These are phyloP conservation scores for Hysterium pulicare DNA, from an alignment of 2,329 filamentous ascomycete genomes.

Conservation along the genomic window DNA sequence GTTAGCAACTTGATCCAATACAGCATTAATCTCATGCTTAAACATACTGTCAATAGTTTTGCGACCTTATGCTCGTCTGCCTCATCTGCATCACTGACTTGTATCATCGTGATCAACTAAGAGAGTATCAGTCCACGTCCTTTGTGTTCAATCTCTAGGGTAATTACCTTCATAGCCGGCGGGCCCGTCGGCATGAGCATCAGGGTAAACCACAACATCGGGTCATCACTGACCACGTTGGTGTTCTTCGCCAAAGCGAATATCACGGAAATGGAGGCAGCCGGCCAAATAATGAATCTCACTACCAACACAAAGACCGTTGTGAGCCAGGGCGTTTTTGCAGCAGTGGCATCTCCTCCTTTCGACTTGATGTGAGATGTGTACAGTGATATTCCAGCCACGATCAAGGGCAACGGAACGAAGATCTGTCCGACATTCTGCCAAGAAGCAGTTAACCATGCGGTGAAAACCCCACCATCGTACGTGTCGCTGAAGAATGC, in stretches of 20 bases:
- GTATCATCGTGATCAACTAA: slow-evolving; percentile 52
- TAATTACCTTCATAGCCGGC: slow-evolving; percentile 52
- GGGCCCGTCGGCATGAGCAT: slow-evolving; percentile 58
- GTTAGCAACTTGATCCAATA: not conserved
- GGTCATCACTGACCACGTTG: slow-evolving; percentile 51
- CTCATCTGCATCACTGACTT: slow-evolving; percentile 41
- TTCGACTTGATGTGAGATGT: slow-evolving; percentile 20
- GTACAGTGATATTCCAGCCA: slow-evolving; percentile 27
- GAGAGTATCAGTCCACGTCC: too few species aligned
- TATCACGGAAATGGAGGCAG: slow-evolving; percentile 47
- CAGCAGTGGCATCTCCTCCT: not conserved
- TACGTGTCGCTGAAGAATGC: slow-evolving; percentile 25
- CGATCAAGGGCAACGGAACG: slow-evolving; percentile 26
- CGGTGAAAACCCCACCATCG: slow-evolving; percentile 26
- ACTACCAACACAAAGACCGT: slow-evolving; percentile 23
- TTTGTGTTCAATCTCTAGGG: too few species aligned
- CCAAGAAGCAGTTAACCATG: slow-evolving; percentile 28
- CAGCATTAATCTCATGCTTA: too few species aligned
- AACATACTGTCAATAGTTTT: slow-evolving; percentile 46
- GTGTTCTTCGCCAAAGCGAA: slow-evolving; percentile 54
- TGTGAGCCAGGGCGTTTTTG: slow-evolving; percentile 13
- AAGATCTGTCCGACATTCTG: slow-evolving; percentile 25
- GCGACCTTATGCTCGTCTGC: slow-evolving; percentile 51
- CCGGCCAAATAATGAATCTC: slow-evolving; percentile 27
- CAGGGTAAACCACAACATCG: slow-evolving; percentile 63